phyloP scores from a whole-genome alignment of 305 asterid species.

The Petunia hybrid region DNA sequence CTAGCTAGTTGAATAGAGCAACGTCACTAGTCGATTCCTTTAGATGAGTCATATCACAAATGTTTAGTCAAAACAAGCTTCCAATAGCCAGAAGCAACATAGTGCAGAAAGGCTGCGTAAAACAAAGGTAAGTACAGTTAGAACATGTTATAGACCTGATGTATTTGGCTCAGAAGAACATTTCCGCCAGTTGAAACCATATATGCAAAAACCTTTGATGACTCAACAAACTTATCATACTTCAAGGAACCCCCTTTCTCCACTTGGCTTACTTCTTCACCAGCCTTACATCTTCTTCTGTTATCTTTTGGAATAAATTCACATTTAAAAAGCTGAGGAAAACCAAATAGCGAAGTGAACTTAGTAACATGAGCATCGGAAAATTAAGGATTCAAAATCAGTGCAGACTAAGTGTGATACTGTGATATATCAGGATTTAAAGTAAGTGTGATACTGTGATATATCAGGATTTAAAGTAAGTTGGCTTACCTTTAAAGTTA shows the following conservation, averaged over 20 bases:
- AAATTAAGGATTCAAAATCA: background rate
- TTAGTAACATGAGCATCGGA: background rate
- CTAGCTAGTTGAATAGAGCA: background rate
- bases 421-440: no score
- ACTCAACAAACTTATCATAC: background rate
- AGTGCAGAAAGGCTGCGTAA: constrained; percentile 3
- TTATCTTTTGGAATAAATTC: background rate
- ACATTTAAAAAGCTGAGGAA: background rate
- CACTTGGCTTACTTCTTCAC: background rate
- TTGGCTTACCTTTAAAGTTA: no score
- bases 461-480: no score
- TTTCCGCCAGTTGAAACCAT: background rate
- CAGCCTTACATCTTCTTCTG: background rate
- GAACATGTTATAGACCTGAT: background rate
- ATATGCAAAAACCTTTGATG: background rate
- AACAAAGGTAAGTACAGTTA: background rate
- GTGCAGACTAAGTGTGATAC: background rate
- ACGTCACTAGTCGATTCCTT: background rate
- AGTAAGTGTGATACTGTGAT: background rate
- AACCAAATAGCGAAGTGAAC: background rate
- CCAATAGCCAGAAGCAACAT: background rate
- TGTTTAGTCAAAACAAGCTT: background rate
- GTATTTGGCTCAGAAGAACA: background rate
- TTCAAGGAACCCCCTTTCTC: background rate
- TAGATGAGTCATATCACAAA: background rate